phyloP scores from a whole-genome alignment of 2,329 filamentous ascomycete genomes.

The Leptographium flavum region DNA sequence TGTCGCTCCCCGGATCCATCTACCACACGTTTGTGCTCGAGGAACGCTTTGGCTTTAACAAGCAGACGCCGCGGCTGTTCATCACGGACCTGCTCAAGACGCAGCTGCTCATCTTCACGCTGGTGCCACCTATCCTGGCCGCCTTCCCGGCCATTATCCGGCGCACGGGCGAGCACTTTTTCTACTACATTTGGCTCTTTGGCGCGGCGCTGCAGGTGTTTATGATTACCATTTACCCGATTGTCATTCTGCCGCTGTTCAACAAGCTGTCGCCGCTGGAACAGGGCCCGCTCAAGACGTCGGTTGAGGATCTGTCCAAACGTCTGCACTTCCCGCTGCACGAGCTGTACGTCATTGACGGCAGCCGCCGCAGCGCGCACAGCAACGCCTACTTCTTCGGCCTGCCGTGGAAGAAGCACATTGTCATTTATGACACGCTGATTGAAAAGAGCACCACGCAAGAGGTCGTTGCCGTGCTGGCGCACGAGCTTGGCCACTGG shows the following conservation, averaged over 20 bases:
- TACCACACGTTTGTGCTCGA: constrained; percentile 95
- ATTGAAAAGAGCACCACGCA: constrained; percentile 88
- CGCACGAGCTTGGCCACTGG: constrained; percentile 96
- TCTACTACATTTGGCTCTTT: constrained; percentile 96
- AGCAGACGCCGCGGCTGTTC: constrained; percentile 84
- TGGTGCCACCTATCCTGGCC: constrained; percentile 78
- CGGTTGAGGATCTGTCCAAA: constrained; percentile 71
- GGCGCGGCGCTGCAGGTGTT: constrained; percentile 80
- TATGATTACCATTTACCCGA: constrained; percentile 91
- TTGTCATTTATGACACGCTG: constrained; percentile 96
- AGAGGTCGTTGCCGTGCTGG: constrained; percentile 88
- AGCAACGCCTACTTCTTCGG: constrained; percentile 92
- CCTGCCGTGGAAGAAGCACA: constrained; percentile 98
- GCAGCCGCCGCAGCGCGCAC: constrained; percentile 75
- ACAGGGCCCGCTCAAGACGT: constrained; percentile 73
- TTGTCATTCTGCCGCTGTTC: constrained; percentile 87
- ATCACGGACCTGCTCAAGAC: constrained; percentile 84
- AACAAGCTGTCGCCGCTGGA: constrained; percentile 94
- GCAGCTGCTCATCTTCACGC: constrained; percentile 63
- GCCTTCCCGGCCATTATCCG: constrained; percentile 90
- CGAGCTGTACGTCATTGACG: constrained; percentile 89
- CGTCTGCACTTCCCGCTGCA: constrained; percentile 82
- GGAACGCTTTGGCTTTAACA: constrained; percentile 97
- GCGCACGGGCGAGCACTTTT: constrained; percentile 86
- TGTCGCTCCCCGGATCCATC: constrained; percentile 69